Percentiles rank a stretch among this genome's conserved stretches.
Conservation (phyloP, 805 yeast species). For the Yamadazyma akitaensis region DNA sequence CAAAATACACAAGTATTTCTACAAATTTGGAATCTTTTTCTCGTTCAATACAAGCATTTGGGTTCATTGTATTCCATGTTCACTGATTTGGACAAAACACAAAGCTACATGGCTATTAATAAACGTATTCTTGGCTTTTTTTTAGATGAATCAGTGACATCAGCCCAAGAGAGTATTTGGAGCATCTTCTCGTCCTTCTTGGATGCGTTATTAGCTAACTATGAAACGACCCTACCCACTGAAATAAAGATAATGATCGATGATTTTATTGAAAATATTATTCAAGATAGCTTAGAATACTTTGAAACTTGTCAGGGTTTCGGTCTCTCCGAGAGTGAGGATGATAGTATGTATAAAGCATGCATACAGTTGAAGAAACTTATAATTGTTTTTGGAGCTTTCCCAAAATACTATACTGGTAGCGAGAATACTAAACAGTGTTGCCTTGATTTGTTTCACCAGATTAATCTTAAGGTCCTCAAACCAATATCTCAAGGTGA, state of each 20-base stretch:
- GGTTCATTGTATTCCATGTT: slow-evolving; percentile 3
- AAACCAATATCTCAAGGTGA: not conserved
- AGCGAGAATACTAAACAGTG: not conserved
- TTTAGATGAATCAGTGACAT: not conserved
- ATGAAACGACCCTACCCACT: not conserved
- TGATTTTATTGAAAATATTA: not conserved
- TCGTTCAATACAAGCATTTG: not conserved
- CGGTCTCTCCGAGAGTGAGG: not conserved
- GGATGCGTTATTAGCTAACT: not conserved
- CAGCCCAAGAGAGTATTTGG: not conserved
- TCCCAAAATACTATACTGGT: not conserved
- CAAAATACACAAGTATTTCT: slow-evolving; percentile 1
- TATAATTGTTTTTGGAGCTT: not conserved
- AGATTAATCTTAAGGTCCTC: not conserved
- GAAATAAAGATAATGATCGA: not conserved
- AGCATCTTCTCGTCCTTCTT: slow-evolving; percentile 6
- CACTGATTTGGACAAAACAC: slow-evolving; percentile 1
- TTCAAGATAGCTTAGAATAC: not conserved
- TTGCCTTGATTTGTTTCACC: not conserved
- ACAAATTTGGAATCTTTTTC: slow-evolving; percentile 8
- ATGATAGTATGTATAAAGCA: not conserved
- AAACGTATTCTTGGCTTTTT: not conserved
- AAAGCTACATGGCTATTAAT: slow-evolving; percentile 1
- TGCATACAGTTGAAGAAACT: not conserved
- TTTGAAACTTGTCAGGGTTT: not conserved